Evolutionary conservation across 805 yeast species (phyloP), one percentile per base, ranked within the genome.

Genomic region (Starmerella cellae): DNA sequence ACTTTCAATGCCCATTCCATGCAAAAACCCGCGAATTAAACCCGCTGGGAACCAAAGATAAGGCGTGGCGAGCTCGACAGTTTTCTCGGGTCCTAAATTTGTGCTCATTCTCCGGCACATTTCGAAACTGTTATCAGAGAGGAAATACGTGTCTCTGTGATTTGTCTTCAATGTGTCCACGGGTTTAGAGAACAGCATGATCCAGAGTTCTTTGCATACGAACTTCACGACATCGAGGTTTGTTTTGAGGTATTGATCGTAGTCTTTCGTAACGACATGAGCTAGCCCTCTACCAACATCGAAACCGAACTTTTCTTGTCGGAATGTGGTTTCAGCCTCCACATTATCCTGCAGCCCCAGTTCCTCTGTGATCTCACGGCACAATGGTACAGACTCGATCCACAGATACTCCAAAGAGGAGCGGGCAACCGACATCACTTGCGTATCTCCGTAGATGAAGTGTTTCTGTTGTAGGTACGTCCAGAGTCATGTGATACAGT

Each of bases 191-290:
- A 75, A 84, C 23, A 88, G 57, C 41, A 71, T 63, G 52, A 73
- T 76, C 97, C 97, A 91, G 23, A 87, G 79, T 52, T 87, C 96
- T 36, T 94, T 71, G 58, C 97, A 87, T 4, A 91, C 73, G 58
- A 83, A 85, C 61, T 88, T 88, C 83, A 91, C 82, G 31, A 88
- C 71, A 50, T 82, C 87, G 30, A 88, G 61, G 11, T 81, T 68
- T 47, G 82, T 87, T 18, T 65, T 67, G 56, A 77, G 60, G 58
- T 73, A 56, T 39, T 64, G 51, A 56, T 71, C 53, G 27, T 48
- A 29, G 57, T 64, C 54, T 55, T 67, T 55, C 22, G 69, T 61
- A 41, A 59, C 54, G 30, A 73, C 48, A 48, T 75, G 77, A 2
- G 73, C 67, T 14, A 75, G 51, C 29, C 77, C 74, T 13, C 68